A percentile compares a stretch with the other conserved stretches of the same genome.
These are phyloP conservation scores for Jaltomata sinuosa DNA, from an alignment of 257 asterid genomes.

Conservation along the genomic window DNA sequence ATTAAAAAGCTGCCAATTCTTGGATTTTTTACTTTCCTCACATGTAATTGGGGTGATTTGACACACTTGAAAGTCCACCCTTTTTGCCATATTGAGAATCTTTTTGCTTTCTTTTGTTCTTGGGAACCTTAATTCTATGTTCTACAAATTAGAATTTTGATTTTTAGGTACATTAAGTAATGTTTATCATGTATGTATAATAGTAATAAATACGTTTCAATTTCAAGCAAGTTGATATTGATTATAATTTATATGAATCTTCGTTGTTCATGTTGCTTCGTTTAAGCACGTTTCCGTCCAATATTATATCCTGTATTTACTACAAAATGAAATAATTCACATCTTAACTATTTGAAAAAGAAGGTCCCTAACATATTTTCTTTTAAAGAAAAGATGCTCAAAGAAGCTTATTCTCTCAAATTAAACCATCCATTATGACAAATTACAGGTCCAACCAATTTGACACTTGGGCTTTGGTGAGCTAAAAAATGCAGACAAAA, in stretches of 20 bases:
- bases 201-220: background rate
- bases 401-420: too few relatives aligned
- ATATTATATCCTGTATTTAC: background rate
- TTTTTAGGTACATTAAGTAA: background rate
- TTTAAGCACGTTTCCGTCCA: background rate
- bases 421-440: background rate
- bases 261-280: background rate
- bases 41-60: constrained; percentile 5
- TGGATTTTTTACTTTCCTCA: constrained; percentile 1
- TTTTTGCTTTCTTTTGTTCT: background rate
- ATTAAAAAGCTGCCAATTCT: constrained; percentile 7
- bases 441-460: background rate
- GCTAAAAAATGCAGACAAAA: background rate
- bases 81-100: background rate
- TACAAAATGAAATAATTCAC: too few relatives aligned
- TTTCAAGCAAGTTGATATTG: background rate
- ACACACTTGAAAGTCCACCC: constrained; percentile 8
- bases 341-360: background rate
- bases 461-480: background rate
- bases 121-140: background rate
- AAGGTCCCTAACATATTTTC: background rate
- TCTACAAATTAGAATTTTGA: background rate
- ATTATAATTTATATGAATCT: background rate
- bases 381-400: background rate
- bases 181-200: background rate